These are phyloP conservation scores for Gossypium australe DNA, from an alignment of 345 rosid species.

Conservation along the genomic window DNA sequence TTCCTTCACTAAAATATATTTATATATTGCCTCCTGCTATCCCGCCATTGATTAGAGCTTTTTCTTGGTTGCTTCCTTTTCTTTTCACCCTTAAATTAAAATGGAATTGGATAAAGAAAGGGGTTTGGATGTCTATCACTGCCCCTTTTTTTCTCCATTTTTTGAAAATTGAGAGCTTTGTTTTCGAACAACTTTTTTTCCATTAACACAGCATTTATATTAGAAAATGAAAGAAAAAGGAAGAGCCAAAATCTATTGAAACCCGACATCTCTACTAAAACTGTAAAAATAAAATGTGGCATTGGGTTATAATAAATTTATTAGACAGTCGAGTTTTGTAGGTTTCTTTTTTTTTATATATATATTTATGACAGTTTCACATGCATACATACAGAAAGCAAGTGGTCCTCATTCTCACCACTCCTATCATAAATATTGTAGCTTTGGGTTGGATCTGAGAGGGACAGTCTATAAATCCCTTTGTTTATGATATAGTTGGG, in stretches of 20 bases:
- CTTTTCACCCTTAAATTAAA: constrained; percentile 9
- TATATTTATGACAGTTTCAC: not conserved
- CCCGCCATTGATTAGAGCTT: constrained; percentile 13
- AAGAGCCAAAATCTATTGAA: not conserved
- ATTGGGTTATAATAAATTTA: not conserved
- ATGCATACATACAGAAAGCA: constrained; percentile 7
- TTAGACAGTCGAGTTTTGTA: not conserved
- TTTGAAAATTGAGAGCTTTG: not conserved
- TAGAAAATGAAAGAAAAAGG: not conserved
- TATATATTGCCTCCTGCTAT: constrained; percentile 2
- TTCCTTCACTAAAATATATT: not conserved
- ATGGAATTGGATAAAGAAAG: not conserved
- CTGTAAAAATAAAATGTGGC: not conserved
- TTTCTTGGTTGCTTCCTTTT: not conserved
- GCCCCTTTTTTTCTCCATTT: no score
- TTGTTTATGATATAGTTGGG: not conserved
- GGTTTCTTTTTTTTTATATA: not conserved
- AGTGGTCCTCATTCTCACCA: not conserved
- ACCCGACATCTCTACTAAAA: no score
- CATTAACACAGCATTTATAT: not conserved
- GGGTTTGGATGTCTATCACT: not conserved
- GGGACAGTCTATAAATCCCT: not conserved
- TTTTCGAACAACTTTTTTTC: not conserved
- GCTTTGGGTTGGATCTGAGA: not conserved
- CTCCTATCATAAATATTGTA: not conserved